phyloP scores from a whole-genome alignment of 78 protist species.

The Emiliania huxleyi region DNA sequence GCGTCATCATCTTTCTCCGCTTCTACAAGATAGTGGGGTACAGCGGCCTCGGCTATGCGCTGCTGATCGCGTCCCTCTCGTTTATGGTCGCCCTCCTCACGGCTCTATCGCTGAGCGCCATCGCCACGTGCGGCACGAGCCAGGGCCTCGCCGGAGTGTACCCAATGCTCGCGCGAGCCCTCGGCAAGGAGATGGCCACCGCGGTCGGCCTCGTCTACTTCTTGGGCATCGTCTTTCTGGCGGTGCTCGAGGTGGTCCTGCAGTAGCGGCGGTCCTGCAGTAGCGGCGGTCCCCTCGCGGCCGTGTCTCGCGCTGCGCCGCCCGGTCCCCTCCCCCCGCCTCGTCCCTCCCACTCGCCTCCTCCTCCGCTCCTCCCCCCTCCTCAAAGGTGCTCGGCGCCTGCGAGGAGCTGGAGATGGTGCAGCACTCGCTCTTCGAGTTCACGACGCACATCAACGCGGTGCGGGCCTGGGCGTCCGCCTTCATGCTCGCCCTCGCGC shows the following conservation, averaged over 20 bases:
- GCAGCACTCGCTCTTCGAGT: background rate
- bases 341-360: no score
- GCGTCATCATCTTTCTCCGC: slow-evolving; percentile 50
- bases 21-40: slow-evolving; percentile 29
- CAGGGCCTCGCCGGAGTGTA: background rate
- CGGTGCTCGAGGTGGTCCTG: slow-evolving; percentile 24
- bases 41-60: slow-evolving; percentile 31
- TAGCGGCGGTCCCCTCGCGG: no score
- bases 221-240: slow-evolving; percentile 20
- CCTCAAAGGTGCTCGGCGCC: background rate
- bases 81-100: slow-evolving; percentile 27
- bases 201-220: background rate
- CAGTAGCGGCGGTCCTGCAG: no score
- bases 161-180: background rate
- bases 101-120: slow-evolving; percentile 52
- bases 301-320: no score
- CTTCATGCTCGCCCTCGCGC: background rate
- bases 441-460: background rate
- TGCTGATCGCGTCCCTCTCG: background rate
- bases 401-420: background rate
- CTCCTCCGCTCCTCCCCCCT: background rate
- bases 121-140: slow-evolving; percentile 50
- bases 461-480: background rate
- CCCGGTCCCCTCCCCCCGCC: no score
- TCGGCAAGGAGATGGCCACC: background rate